Percentiles rank a stretch among this genome's conserved stretches.
Conservation (phyloP, 306 rosid species). For the Ormosia semicastrata region DNA sequence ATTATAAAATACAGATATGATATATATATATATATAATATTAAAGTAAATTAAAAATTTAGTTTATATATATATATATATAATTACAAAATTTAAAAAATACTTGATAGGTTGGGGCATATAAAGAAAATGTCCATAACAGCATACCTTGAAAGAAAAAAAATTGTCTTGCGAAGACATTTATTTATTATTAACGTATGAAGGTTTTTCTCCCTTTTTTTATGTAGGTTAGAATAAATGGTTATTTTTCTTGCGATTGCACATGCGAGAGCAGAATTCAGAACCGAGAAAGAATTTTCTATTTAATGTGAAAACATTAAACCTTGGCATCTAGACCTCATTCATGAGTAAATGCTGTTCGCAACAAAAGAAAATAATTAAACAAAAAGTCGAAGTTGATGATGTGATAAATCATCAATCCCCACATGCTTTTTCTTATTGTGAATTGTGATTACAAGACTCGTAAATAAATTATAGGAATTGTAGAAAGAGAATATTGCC, state of each 20-base stretch:
- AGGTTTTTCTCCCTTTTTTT: not conserved
- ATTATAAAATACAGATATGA: too few species aligned
- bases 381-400: not conserved
- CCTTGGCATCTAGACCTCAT: not conserved
- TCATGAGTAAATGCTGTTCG: not conserved
- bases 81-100: too few species aligned
- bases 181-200: not conserved
- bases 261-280: not conserved
- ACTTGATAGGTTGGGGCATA: too few species aligned
- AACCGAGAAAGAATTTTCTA: not conserved
- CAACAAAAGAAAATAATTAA: not conserved
- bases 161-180: not conserved
- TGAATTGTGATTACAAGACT: too few species aligned
- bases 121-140: not conserved
- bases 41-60: too few species aligned
- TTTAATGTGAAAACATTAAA: not conserved
- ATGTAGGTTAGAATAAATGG: not conserved
- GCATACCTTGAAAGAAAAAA: not conserved
- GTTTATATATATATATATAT: too few species aligned
- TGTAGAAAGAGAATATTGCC: too few species aligned
- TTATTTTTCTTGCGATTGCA: not conserved
- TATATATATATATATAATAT: too few species aligned
- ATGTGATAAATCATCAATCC: too few species aligned
- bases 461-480: too few species aligned
- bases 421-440: too few species aligned